Evolutionary conservation across 192 early-diverging fungal species (phyloP), one percentile per base, ranked within the genome.

Genomic region (Kappamyces sp.): DNA sequence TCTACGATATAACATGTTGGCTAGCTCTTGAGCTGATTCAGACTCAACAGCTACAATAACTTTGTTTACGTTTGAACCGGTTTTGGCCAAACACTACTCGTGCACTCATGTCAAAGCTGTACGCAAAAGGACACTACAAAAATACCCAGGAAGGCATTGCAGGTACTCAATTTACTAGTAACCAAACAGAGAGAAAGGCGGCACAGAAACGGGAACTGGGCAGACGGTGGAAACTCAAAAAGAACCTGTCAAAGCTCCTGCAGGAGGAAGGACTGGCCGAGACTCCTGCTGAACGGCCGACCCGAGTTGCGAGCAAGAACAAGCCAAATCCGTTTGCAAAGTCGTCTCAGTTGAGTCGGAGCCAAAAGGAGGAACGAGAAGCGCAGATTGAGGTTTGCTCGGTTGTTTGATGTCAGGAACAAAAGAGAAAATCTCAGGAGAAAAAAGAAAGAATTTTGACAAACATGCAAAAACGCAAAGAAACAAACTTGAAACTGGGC

Each of bases 211-310:
- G 15, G 37, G 69, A 71, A 51, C 42, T 64, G 37, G 54, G 54
- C 55, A 58, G 69, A 13, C 46, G 69, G 8, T 62, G 52, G 46
- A 62, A 64, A 37, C 46, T 71, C 32, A 71, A 71, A 53, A 63
- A 59, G 41, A 37, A 67, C 31, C 63, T 58, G 48, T 38, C 52
- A 7, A 67, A 71, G 47, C 38, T 71, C 41, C 32, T 63, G 6
- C 44, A 71, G 38, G 12, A 63, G 49, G 69, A 67, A 15, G 55
- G 40, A 47, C 23, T 31, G 37, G 23, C 15, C n/a, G 12, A 31
- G 58, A 10, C 44, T 44, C 3, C 32, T 44, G 40, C 42, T 36
- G 57, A 59, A 59, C 23, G 43, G 12, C 4, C 31, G 0, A 1
- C 1, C 49, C 49, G 12, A 51, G 49, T 31, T 23, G 44, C 44